Base-by-base conservation (phyloP, 2,329 filamentous ascomycete genomes). In the Aureobasidium sp. region DNA sequence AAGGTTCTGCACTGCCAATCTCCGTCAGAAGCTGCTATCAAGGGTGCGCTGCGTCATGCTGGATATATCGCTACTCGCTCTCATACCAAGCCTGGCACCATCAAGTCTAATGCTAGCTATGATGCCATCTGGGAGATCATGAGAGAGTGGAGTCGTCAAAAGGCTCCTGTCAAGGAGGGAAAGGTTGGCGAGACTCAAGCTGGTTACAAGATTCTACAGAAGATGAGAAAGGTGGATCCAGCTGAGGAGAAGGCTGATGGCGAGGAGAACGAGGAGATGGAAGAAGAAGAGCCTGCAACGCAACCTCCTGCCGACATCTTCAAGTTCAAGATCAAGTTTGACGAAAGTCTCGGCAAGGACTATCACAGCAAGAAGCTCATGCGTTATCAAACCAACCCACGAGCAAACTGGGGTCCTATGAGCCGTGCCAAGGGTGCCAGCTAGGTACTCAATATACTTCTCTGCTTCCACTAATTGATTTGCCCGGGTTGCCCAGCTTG, bases 101-200 rank as follows among this genome's bases (percentile, higher is more conserved):
- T 97, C 74, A 96, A 95, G 77, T 97, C 94, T 0, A 86, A 97
- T 74, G 94, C 94, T 15, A 90, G 92, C 0, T 99, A 91, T 91
- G 80, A 80, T 5, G 86, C 90, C 0, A 83, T 99, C 52, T 97
- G 94, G 92, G 89, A 95, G 71, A 79, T 97, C 31, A 94, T 97
- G 85, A 83, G 90, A 29, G 91, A 96, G 75, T 99, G 91, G 91
- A 84, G 89, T 15, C 83, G 87, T 27, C 91, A 96, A 71, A 89
- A 87, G 69, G 81, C 84, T 0, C 91, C 92, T 0, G 80, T 96
- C 62, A 95, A 89, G 71, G 83, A 86, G 39, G 83, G 83, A 1
- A 84, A 85, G 22, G 79, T 96, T 61, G 88, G 84, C 68, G 80
- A 85, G 44, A 82, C 82, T n/a, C 89, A 82, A 57, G 78, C 91